Percentiles rank a stretch among this genome's conserved stretches.
Evolutionary conservation across 495 filamentous ascomycete genomes (phyloP).

Genomic region (Annulohypoxylon maeteangense): DNA sequence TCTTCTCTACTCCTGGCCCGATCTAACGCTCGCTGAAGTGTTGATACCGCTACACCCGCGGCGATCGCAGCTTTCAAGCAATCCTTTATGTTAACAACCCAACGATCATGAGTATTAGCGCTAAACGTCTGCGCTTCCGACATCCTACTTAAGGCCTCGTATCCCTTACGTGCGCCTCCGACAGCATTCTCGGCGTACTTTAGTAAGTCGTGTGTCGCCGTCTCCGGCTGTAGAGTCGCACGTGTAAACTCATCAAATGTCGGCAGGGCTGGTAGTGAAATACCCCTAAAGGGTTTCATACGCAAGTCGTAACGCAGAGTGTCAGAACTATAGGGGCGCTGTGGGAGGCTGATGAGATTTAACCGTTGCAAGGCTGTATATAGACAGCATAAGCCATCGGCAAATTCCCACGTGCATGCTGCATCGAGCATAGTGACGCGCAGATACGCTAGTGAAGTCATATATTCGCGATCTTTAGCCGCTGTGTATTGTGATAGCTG

Average conservation of each 20-base stretch:
- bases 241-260: conserved; percentile 68
- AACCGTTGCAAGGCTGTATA: conserved; percentile 74
- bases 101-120: conserved; percentile 64
- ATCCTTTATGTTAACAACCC: conserved; percentile 67
- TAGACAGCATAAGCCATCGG: conserved; percentile 71
- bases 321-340: conserved; percentile 76
- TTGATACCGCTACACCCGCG: conserved; percentile 69
- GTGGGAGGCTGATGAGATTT: conserved; percentile 64
- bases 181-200: conserved; percentile 69
- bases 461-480: conserved; percentile 57
- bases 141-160: conserved; percentile 68
- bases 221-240: conserved; percentile 52
- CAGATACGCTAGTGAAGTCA: conserved; percentile 66
- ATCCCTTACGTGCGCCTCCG: conserved; percentile 70
- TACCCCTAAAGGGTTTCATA: conserved; percentile 84
- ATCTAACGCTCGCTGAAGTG: conserved; percentile 60
- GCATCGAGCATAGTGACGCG: conserved; percentile 73
- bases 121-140: conserved; percentile 58
- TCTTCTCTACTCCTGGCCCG: conserved; percentile 27
- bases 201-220: conserved; percentile 59
- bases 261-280: conserved; percentile 77
- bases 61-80: conserved; percentile 73
- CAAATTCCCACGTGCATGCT: conserved; percentile 73
- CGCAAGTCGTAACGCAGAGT: conserved; percentile 82
- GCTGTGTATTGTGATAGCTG: conserved; percentile 35